phyloP scores from a whole-genome alignment of 176 grass and related monocot species.

The bread wheat (Triticum aestivum) region DNA sequence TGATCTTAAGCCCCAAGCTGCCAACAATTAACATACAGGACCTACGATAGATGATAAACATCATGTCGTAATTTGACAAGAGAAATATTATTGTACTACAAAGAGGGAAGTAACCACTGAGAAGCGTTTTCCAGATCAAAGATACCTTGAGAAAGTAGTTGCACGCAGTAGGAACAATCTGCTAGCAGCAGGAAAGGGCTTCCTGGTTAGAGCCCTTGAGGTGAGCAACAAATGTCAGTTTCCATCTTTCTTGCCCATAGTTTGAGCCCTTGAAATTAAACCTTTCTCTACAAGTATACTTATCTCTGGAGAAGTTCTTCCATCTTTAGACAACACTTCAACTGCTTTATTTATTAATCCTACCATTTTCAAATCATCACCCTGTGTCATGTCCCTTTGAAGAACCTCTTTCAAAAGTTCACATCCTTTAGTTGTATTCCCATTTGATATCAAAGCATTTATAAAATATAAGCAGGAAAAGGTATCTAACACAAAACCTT shows the following conservation, averaged over 20 bases:
- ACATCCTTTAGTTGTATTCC: constrained; percentile 51
- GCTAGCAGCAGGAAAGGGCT: background rate
- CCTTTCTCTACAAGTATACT: constrained; percentile 51
- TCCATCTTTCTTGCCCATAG: constrained; percentile 27
- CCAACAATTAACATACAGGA: background rate
- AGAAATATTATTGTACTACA: constrained; percentile 5
- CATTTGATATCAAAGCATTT: constrained; percentile 68
- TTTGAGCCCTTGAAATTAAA: constrained; percentile 43
- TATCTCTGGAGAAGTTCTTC: constrained; percentile 54
- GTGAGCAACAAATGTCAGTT: constrained; percentile 26
- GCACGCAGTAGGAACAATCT: background rate
- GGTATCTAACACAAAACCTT: constrained; percentile 63
- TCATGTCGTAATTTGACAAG: background rate
- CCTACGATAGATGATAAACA: background rate
- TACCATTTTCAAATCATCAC: constrained; percentile 50
- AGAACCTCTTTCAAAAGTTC: constrained; percentile 70
- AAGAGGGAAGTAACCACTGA: background rate
- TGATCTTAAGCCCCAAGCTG: background rate
- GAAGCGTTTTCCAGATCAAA: background rate
- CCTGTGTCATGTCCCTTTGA: constrained; percentile 32
- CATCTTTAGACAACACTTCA: constrained; percentile 54
- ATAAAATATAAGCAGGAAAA: constrained; percentile 70
- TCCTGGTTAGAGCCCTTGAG: background rate
- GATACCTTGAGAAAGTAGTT: constrained; percentile 34
- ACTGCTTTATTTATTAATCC: constrained; percentile 61